These are phyloP conservation scores for Annona squamosa DNA, from an alignment of 164 flowering plant species.

Conservation along the genomic window DNA sequence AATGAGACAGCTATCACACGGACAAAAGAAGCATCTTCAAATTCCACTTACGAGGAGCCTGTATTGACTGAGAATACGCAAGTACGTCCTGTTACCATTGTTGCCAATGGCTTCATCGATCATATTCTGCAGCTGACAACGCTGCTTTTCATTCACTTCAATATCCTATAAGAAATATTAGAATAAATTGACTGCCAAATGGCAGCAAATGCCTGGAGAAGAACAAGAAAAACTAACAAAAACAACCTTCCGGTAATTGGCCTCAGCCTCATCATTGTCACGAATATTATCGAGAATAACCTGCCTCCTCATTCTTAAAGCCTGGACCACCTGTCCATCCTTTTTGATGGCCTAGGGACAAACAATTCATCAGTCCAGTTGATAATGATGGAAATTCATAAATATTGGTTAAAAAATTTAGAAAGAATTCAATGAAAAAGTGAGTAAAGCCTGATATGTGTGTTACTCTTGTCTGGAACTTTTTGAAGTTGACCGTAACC, in stretches of 20 bases:
- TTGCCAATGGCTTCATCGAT: conserved; percentile 75
- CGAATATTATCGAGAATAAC: conserved; percentile 84
- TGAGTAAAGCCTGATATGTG: not conserved
- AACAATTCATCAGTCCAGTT: conserved; percentile 3
- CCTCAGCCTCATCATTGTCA: conserved; percentile 84
- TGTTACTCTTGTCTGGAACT: not conserved
- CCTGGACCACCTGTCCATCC: conserved; percentile 60
- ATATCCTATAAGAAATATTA: conserved; percentile 51
- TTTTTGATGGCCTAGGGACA: conserved; percentile 46
- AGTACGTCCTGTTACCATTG: conserved; percentile 73
- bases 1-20: not conserved
- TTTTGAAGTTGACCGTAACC: not conserved
- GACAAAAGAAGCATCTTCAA: not conserved
- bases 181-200: not conserved
- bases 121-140: conserved; percentile 69
- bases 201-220: not conserved
- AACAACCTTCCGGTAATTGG: conserved; percentile 56
- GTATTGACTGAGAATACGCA: conserved; percentile 82
- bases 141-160: conserved; percentile 71
- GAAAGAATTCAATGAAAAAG: not conserved
- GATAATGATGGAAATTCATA: not conserved
- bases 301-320: conserved; percentile 66
- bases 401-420: not conserved
- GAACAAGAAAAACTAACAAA: not conserved
- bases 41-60: conserved; percentile 59